Evolutionary conservation across 768 basidiomycete genomes (phyloP), one percentile per base, ranked within the genome.

Genomic region (Dioszegia aurantiaca): DNA sequence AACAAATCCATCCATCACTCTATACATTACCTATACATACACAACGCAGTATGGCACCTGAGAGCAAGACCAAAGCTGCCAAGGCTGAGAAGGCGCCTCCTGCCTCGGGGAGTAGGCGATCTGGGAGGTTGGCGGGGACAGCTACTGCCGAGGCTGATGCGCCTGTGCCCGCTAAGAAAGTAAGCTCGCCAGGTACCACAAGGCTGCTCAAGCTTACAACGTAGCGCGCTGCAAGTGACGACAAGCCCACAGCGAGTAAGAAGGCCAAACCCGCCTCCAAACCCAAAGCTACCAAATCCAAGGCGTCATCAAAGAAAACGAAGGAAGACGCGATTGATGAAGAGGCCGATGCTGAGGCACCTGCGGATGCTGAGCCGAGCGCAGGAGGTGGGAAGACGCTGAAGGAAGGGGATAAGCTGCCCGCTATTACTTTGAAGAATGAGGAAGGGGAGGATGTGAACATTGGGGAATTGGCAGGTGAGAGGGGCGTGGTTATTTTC

Each of bases 371-470:
- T 1, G 59, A 76, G 56, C 27, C 27, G 19, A 26, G 10, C 16
- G 17, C 36, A 14, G 36, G 26, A 3, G 46, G 59, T 19, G 59
- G 33, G 23, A 64, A 63, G 24, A 56, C 62, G 30, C 81, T 93
- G 60, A 82, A 87, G 60, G 78, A 90, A 31, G 93, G 91, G 5
- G 89, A 87, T 60, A 77, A 78, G 28, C 79, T 95, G 42, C 90
- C 90, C 2, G 82, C 83, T 4, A 69, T 93, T 60, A 82, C 79
- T 4, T 79, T 98, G 59, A 86, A 90, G 57, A 89, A 90, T 74
- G 89, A 95, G 78, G 84, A 88, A 74, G 88, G 81, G 42, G 85
- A 88, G 59, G 88, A 91, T 54, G 78, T 90, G 24, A 83, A 89
- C 59, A 80, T 89, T 8, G 78, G 81, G 26, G 81, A 79, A 4